These are phyloP conservation scores for Amaranthus cruentus DNA, from an alignment of 148 eudicot species.

Conservation along the genomic window DNA sequence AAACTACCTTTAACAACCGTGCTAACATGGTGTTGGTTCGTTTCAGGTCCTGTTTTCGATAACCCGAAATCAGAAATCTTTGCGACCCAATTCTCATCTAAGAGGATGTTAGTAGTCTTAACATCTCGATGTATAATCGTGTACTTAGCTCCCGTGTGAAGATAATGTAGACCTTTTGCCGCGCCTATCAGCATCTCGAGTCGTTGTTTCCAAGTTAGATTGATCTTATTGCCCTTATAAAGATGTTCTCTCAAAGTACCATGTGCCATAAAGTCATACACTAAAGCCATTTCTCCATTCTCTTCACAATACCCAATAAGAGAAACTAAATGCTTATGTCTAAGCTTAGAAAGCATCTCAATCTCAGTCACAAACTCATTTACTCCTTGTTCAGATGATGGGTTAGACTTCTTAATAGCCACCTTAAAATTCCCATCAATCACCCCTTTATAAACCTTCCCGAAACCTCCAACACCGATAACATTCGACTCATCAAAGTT, in stretches of 20 bases:
- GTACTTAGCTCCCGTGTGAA: slow-evolving; percentile 54
- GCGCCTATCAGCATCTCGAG: slow-evolving; percentile 46
- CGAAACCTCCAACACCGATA: slow-evolving; percentile 57
- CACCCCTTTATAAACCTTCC: slow-evolving; percentile 48
- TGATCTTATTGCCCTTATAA: slow-evolving; percentile 43
- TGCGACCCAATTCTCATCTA: slow-evolving; percentile 46
- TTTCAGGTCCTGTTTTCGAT: slow-evolving; percentile 50
- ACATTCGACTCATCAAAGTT: slow-evolving; percentile 46
- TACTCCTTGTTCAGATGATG: slow-evolving; percentile 53
- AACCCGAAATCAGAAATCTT: slow-evolving; percentile 54
- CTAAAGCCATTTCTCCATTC: slow-evolving; percentile 55
- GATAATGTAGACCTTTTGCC: slow-evolving; percentile 54
- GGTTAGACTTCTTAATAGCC: slow-evolving; percentile 52
- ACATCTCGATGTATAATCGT: slow-evolving; percentile 58
- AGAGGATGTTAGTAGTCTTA: slow-evolving; percentile 48
- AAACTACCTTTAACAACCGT: slow-evolving; percentile 52
- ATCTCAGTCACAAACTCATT: slow-evolving; percentile 52
- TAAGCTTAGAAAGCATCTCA: slow-evolving; percentile 53
- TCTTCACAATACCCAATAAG: slow-evolving; percentile 56
- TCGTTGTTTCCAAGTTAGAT: slow-evolving; percentile 48
- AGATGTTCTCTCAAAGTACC: slow-evolving; percentile 54
- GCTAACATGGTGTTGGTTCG: slow-evolving; percentile 43
- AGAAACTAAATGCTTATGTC: slow-evolving; percentile 54
- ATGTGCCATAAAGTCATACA: slow-evolving; percentile 50
- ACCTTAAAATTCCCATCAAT: slow-evolving; percentile 47